Conservation (phyloP, 192 early-diverging fungal species). For the Funneliformis geosporum region DNA sequence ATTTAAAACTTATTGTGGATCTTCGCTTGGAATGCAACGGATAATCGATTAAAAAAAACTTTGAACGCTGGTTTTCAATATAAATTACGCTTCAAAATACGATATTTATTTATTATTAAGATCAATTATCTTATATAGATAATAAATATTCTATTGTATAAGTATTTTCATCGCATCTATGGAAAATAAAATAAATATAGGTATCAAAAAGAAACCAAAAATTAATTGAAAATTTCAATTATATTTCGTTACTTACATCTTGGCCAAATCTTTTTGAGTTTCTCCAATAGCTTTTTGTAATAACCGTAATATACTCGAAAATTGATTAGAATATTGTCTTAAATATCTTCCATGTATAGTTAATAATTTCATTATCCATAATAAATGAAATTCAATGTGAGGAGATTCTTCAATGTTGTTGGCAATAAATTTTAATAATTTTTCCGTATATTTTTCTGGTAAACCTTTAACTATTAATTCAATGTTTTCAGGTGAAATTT, state of each 20-base stretch:
- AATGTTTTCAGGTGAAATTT: slow-evolving; percentile 76
- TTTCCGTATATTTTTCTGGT: slow-evolving; percentile 84
- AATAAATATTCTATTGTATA: slow-evolving; percentile 71
- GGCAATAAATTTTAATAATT: slow-evolving; percentile 82
- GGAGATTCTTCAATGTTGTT: slow-evolving; percentile 77
- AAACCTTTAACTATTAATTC: slow-evolving; percentile 76
- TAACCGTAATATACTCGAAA: slow-evolving; percentile 74
- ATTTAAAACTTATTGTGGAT: too few relatives aligned
- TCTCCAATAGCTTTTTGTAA: slow-evolving; percentile 72
- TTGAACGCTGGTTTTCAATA: too few relatives aligned
- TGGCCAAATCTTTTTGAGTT: slow-evolving; percentile 57
- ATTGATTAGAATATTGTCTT: slow-evolving; percentile 61
- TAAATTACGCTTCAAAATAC: too few relatives aligned
- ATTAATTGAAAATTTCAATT: not conserved
- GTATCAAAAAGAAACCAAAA: not conserved
- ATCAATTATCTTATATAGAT: not conserved
- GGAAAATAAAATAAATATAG: not conserved
- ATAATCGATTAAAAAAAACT: too few relatives aligned
- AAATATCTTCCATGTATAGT: slow-evolving; percentile 77
- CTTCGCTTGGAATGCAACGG: too few relatives aligned
- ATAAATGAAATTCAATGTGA: slow-evolving; percentile 84
- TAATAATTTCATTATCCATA: slow-evolving; percentile 79
- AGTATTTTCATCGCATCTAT: slow-evolving; percentile 78
- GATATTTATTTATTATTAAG: too few relatives aligned
- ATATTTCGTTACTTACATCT: slow-evolving; percentile 53